Evolutionary conservation across 306 rosid species (phyloP).

Genomic region (Cucurbita argyrosperma): DNA sequence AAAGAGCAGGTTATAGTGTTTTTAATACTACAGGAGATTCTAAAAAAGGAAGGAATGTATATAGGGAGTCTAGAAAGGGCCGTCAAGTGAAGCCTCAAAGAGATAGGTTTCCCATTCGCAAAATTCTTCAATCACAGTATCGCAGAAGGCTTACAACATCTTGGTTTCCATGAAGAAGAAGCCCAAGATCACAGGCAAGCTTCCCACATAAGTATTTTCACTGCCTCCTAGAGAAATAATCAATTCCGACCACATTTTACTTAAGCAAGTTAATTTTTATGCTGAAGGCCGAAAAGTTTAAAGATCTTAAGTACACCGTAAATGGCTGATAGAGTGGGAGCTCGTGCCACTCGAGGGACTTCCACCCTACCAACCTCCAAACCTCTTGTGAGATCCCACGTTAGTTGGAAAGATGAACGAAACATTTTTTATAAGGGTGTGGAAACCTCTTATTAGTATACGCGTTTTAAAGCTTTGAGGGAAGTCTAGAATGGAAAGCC

Average conservation of each 20-base stretch:
- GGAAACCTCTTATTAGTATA: too few relatives aligned
- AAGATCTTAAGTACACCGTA: neutral
- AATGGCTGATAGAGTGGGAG: neutral
- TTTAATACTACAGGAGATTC: neutral
- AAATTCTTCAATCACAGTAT: neutral
- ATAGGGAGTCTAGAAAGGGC: neutral
- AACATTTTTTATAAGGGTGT: too few relatives aligned
- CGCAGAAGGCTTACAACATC: neutral
- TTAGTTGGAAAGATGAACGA: too few relatives aligned
- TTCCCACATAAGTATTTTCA: neutral
- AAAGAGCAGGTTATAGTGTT: neutral
- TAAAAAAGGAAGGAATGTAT: neutral
- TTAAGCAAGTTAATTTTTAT: neutral
- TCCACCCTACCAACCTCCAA: neutral
- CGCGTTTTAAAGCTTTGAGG: too few relatives aligned
- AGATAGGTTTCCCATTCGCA: neutral
- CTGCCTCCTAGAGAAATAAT: neutral
- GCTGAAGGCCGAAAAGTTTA: neutral
- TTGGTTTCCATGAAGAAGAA: neutral
- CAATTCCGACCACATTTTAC: neutral
- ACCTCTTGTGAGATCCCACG: too few relatives aligned
- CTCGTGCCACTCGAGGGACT: neutral
- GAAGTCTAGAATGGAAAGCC: too few relatives aligned
- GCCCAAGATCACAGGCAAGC: neutral
- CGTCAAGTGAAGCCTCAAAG: neutral